Conservation (phyloP, 805 yeast species). For the Suhomyces emberorum region DNA sequence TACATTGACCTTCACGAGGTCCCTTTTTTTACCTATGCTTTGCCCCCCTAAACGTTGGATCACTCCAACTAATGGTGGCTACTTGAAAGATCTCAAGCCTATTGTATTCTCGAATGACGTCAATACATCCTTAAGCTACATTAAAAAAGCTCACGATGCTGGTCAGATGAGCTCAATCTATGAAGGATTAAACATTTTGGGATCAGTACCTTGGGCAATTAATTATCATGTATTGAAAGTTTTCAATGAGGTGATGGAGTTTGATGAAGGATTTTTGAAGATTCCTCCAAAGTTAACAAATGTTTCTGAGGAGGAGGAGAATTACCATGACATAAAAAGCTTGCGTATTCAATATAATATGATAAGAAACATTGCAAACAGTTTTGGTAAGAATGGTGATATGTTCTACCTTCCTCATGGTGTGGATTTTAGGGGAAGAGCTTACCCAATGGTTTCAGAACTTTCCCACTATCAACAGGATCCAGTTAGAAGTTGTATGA, state of each 20-base stretch:
- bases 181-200: conserved; percentile 25
- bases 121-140: conserved; percentile 14
- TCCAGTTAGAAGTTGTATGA: conserved; percentile 28
- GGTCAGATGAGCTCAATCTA: conserved; percentile 34
- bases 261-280: conserved; percentile 19
- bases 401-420: conserved; percentile 35
- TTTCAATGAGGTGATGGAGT: conserved; percentile 18
- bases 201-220: conserved; percentile 35
- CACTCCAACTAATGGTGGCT: conserved; percentile 34
- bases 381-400: conserved; percentile 31
- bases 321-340: conserved; percentile 12
- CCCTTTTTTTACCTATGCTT: conserved; percentile 35
- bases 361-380: conserved; percentile 20
- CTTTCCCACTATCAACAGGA: conserved; percentile 38
- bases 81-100: conserved; percentile 22
- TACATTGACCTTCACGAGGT: conserved; percentile 10
- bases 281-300: conserved; percentile 22
- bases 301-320: conserved; percentile 3
- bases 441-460: conserved; percentile 36
- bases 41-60: conserved; percentile 37
- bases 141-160: conserved; percentile 23
- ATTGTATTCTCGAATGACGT: conserved; percentile 19
- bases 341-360: conserved; percentile 19
- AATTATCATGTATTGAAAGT: conserved; percentile 24
- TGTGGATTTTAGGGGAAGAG: conserved; percentile 41